Percentiles rank a stretch among this genome's conserved stretches.
These are phyloP conservation scores for Pseudocercospora musae DNA, from an alignment of 2,329 filamentous ascomycete species.

Conservation along the genomic window DNA sequence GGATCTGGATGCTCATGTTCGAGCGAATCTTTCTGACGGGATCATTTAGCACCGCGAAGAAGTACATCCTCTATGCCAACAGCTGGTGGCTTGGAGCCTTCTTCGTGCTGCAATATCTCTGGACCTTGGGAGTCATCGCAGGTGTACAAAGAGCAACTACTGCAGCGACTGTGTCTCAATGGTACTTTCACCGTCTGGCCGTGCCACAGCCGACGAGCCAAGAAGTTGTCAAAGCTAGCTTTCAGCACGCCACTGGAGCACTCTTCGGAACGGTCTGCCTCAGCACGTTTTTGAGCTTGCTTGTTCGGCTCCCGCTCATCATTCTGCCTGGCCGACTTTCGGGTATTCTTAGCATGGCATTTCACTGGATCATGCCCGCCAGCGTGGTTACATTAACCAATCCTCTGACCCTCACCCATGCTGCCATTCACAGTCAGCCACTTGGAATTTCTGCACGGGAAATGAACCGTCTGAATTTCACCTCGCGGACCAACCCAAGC, in stretches of 20 bases:
- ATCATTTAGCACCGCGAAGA: slow-evolving; percentile 58
- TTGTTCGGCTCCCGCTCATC: slow-evolving; percentile 80
- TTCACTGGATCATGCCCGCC: slow-evolving; percentile 78
- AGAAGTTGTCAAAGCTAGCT: slow-evolving; percentile 78
- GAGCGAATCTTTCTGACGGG: slow-evolving; percentile 93
- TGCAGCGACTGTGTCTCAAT: slow-evolving; percentile 92
- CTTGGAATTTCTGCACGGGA: slow-evolving; percentile 74
- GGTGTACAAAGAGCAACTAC: slow-evolving; percentile 88
- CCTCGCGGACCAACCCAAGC: slow-evolving; percentile 69
- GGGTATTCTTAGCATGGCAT: slow-evolving; percentile 65
- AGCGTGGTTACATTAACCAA: slow-evolving; percentile 84
- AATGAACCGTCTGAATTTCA: slow-evolving; percentile 76
- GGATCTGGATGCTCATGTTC: slow-evolving; percentile 96
- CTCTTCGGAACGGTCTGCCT: slow-evolving; percentile 91
- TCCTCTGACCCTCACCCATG: slow-evolving; percentile 86
- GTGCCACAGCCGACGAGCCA: slow-evolving; percentile 72
- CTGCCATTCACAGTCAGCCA: slow-evolving; percentile 86
- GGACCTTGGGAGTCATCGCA: slow-evolving; percentile 84
- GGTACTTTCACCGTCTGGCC: slow-evolving; percentile 95
- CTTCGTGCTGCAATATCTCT: slow-evolving; percentile 92
- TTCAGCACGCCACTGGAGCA: slow-evolving; percentile 76
- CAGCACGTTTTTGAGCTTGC: slow-evolving; percentile 74
- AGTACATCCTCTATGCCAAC: slow-evolving; percentile 80
- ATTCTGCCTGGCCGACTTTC: slow-evolving; percentile 75
- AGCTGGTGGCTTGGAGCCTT: slow-evolving; percentile 95